phyloP scores from a whole-genome alignment of 768 basidiomycete species.

The Clathrus columnatus region DNA sequence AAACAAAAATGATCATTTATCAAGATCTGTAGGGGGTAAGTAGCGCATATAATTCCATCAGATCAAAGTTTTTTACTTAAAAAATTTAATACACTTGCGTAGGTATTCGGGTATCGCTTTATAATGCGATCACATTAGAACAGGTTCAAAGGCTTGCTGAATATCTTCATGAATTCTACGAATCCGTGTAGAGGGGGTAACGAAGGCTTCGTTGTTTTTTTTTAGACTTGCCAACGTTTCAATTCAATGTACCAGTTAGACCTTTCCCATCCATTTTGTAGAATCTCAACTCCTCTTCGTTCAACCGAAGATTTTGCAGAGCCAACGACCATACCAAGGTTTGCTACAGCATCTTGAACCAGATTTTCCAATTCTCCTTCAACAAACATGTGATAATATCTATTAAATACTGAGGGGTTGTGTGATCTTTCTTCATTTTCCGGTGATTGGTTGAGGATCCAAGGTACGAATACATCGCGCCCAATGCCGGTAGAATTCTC shows the following conservation, averaged over 20 bases:
- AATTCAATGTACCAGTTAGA: conserved; percentile 85
- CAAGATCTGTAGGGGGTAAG: conserved; percentile 48
- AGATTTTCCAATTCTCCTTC: conserved; percentile 66
- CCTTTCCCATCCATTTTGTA: conserved; percentile 75
- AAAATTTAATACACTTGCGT: conserved; percentile 6
- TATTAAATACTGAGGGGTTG: conserved; percentile 51
- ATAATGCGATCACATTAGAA: conserved; percentile 80
- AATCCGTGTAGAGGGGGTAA: not conserved
- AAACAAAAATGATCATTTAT: too few species aligned
- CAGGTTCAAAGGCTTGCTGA: conserved; percentile 52
- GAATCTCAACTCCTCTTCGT: conserved; percentile 50
- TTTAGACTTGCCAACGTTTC: conserved; percentile 41
- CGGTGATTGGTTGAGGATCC: conserved; percentile 47
- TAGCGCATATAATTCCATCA: not conserved
- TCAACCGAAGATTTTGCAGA: conserved; percentile 11
- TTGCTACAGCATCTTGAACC: conserved; percentile 51
- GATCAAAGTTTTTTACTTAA: not conserved
- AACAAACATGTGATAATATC: conserved; percentile 96
- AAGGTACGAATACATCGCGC: conserved; percentile 85
- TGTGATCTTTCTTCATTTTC: conserved; percentile 18
- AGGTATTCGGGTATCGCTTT: conserved; percentile 79
- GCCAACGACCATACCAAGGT: conserved; percentile 47
- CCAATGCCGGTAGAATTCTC: conserved; percentile 29
- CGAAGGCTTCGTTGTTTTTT: not conserved
- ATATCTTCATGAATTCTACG: conserved; percentile 48